These are phyloP conservation scores for Pochonia chlamydosporia DNA, from an alignment of 2,329 filamentous ascomycete genomes.

Conservation along the genomic window DNA sequence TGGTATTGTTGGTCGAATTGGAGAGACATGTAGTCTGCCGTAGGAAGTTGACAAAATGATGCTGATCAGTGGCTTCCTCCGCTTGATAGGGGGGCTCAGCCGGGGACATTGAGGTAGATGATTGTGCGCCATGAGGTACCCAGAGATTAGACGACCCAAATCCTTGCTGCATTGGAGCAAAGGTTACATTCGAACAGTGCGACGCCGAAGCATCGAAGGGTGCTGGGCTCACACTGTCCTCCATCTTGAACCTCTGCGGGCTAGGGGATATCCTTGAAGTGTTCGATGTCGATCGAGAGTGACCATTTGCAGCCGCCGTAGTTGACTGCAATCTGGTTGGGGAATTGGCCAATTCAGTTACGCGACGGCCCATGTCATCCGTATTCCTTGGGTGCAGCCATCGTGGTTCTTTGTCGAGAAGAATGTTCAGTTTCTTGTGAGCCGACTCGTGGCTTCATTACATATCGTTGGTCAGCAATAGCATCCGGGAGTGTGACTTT, in stretches of 20 bases:
- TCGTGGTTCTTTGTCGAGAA: slow-evolving; percentile 53
- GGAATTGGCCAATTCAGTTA: slow-evolving; percentile 37
- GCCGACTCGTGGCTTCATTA: slow-evolving; percentile 46
- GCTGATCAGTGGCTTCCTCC: neutral
- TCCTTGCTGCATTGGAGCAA: neutral
- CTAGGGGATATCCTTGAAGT: slow-evolving; percentile 6
- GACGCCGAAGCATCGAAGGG: neutral
- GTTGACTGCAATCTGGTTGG: slow-evolving; percentile 21
- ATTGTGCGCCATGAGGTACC: neutral
- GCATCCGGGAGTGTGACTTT: slow-evolving; percentile 2
- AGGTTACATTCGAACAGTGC: neutral
- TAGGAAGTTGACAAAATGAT: slow-evolving; percentile 20
- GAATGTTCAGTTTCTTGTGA: slow-evolving; percentile 50
- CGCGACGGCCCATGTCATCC: slow-evolving; percentile 45
- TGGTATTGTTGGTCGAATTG: slow-evolving; percentile 32
- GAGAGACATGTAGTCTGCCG: slow-evolving; percentile 31
- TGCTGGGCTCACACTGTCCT: slow-evolving; percentile 7
- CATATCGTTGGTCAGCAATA: slow-evolving; percentile 6
- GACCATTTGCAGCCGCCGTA: neutral
- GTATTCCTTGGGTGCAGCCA: slow-evolving; percentile 48
- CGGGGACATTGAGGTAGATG: neutral
- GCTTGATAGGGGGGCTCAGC: neutral
- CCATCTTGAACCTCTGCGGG: neutral
- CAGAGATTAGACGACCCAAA: neutral
- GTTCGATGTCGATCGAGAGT: neutral